Percentiles rank a stretch among this genome's conserved stretches.
These are phyloP conservation scores for Pichia ethanolica DNA, from an alignment of 805 yeast genomes.

Conservation along the genomic window DNA sequence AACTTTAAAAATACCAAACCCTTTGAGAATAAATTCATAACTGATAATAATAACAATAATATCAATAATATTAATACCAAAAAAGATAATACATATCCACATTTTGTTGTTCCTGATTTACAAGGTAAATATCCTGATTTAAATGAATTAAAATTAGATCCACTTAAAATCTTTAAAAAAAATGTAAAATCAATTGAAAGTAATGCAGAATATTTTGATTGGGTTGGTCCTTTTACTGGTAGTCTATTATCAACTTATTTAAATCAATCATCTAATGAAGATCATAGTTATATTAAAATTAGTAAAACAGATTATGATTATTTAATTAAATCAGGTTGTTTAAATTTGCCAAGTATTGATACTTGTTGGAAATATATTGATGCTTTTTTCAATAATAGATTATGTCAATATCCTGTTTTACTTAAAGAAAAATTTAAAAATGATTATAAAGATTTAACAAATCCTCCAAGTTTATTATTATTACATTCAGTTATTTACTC, in stretches of 20 bases:
- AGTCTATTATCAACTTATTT: slow-evolving; percentile 17
- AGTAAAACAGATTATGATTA: slow-evolving; percentile 16
- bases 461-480: slow-evolving; percentile 56
- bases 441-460: slow-evolving; percentile 44
- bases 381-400: slow-evolving; percentile 54
- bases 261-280: background rate
- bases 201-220: slow-evolving; percentile 1
- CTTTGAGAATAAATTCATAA: no score
- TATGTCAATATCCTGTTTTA: slow-evolving; percentile 63
- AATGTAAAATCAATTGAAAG: slow-evolving; percentile 1
- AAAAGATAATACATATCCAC: background rate
- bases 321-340: slow-evolving; percentile 44
- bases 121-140: slow-evolving; percentile 18
- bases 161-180: slow-evolving; percentile 13
- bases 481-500: slow-evolving; percentile 61
- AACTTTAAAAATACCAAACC: no score
- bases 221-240: slow-evolving; percentile 21
- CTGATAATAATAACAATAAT: no score
- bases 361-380: slow-evolving; percentile 54
- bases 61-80: background rate
- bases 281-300: slow-evolving; percentile 1
- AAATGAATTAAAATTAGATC: slow-evolving; percentile 17
- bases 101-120: slow-evolving; percentile 13
- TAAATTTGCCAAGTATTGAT: slow-evolving; percentile 53
- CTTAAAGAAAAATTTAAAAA: slow-evolving; percentile 56